Conservation (phyloP, 441 rosid species). For the Eruca vesicaria region DNA sequence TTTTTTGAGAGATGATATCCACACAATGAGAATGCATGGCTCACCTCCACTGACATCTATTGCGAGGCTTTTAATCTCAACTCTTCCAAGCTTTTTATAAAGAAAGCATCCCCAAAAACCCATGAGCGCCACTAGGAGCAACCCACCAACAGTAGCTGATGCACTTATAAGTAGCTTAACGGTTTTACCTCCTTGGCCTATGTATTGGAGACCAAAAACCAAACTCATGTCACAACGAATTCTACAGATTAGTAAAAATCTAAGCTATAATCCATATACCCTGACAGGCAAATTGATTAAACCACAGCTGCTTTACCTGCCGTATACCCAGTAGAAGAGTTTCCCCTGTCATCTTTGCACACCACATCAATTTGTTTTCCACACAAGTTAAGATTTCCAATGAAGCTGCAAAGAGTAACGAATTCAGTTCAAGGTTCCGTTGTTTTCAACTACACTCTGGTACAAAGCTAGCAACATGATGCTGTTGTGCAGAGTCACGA, state of each 20-base stretch:
- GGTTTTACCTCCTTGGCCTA: constrained; percentile 63
- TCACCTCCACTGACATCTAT: constrained; percentile 86
- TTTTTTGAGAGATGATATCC: background rate
- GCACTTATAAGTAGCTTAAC: constrained; percentile 81
- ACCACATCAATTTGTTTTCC: constrained; percentile 65
- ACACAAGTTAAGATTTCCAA: constrained; percentile 76
- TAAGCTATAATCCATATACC: background rate
- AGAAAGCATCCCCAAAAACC: constrained; percentile 98
- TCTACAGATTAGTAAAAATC: background rate
- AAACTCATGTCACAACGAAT: background rate
- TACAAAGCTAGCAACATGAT: background rate
- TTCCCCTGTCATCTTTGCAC: constrained; percentile 38
- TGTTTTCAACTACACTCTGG: background rate
- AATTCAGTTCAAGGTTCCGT: constrained; percentile 11
- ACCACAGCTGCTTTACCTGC: constrained; percentile 4
- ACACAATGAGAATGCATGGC: constrained; percentile 7
- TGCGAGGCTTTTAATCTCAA: constrained; percentile 65
- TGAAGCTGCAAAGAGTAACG: constrained; percentile 50
- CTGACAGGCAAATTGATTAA: background rate
- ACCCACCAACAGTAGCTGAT: constrained; percentile 84
- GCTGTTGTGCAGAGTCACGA: background rate
- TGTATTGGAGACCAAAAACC: constrained; percentile 10
- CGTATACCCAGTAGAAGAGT: background rate
- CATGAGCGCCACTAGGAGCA: constrained; percentile 96
- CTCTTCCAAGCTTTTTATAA: constrained; percentile 88